Base-by-base conservation (phyloP, 805 yeast species). In the Starmerella powellii region DNA sequence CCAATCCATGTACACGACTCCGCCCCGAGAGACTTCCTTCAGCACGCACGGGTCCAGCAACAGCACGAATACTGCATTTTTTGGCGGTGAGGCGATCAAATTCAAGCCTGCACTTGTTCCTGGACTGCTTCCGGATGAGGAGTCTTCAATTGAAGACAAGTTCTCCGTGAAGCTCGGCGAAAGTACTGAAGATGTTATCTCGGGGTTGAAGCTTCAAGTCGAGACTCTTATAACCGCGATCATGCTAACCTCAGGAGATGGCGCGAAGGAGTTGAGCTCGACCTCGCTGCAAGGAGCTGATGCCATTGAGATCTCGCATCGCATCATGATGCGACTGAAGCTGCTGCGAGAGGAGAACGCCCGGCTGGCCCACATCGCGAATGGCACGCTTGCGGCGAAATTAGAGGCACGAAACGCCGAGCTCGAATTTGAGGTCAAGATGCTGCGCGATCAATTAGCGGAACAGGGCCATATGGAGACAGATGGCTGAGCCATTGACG, bases 171-270 rank as follows among this genome's bases (percentile, higher is more conserved):
- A 41, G 8, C 4, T 18, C 27, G 39, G 30, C 16, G 42, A 38
- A 5, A 34, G 40, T 40, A 42, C 44, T 10, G 53, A 49, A 15
- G 46, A 37, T 18, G 36, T 42, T n/a, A 41, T 54, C 19, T 38
- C 42, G 4, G 47, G 51, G 31, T 44, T 50, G 36, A 46, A 48
- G 31, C 41, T 43, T 13, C 53, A 53, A 37, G 37, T 45, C 21
- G 58, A 54, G 39, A 39, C 52, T 5, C 40, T 53, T 16, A 43
- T 49, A 12, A 42, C 53, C 5, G 58, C 56, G 12, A 45, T 54
- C 31, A 41, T 37, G 29, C 15, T 47, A 30, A 16, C 21, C 11
- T 31, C 31, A 10, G 30, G 19, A 4, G 28, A 10, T 20, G 6
- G 16, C n/a, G 21, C 6, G n/a, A 8, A 8, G 10, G 23, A 17